These are phyloP conservation scores for Sordaria brevicollis DNA, from an alignment of 495 filamentous ascomycete species.

Conservation along the genomic window DNA sequence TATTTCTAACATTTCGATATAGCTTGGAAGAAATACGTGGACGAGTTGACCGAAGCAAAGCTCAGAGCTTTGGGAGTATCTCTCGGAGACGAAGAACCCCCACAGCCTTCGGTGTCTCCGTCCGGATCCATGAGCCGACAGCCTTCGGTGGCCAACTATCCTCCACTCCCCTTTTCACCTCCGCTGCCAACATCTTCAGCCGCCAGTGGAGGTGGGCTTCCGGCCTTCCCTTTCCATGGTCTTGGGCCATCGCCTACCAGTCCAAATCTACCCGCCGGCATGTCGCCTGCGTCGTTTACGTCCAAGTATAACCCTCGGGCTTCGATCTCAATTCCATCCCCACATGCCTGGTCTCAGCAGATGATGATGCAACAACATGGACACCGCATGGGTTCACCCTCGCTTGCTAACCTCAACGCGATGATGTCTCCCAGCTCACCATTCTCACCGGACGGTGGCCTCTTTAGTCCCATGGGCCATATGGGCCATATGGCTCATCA, in stretches of 20 bases:
- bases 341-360: slow-evolving; percentile 45
- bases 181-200: slow-evolving; percentile 55
- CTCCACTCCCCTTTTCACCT: slow-evolving; percentile 61
- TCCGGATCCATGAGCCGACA: slow-evolving; percentile 45
- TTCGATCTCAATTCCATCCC: slow-evolving; percentile 41
- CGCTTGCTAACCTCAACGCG: slow-evolving; percentile 36
- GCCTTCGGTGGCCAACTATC: slow-evolving; percentile 49
- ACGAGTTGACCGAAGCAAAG: slow-evolving; percentile 76
- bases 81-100: slow-evolving; percentile 59
- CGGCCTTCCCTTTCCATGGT: slow-evolving; percentile 50
- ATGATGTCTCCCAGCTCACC: slow-evolving; percentile 42
- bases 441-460: slow-evolving; percentile 36
- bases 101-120: slow-evolving; percentile 43
- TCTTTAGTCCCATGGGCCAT: background rate
- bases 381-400: slow-evolving; percentile 48
- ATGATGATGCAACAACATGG: slow-evolving; percentile 42
- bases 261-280: slow-evolving; percentile 39
- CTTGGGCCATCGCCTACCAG: slow-evolving; percentile 29
- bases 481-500: slow-evolving; percentile 36
- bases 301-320: slow-evolving; percentile 44
- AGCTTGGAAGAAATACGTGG: slow-evolving; percentile 79
- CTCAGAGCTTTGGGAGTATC: slow-evolving; percentile 81
- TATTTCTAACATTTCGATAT: slow-evolving; percentile 16
- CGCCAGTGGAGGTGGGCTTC: slow-evolving; percentile 47
- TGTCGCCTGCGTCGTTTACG: slow-evolving; percentile 49